Base-by-base conservation (phyloP, 805 yeast genomes). In the Barnettozyma vustinii region DNA sequence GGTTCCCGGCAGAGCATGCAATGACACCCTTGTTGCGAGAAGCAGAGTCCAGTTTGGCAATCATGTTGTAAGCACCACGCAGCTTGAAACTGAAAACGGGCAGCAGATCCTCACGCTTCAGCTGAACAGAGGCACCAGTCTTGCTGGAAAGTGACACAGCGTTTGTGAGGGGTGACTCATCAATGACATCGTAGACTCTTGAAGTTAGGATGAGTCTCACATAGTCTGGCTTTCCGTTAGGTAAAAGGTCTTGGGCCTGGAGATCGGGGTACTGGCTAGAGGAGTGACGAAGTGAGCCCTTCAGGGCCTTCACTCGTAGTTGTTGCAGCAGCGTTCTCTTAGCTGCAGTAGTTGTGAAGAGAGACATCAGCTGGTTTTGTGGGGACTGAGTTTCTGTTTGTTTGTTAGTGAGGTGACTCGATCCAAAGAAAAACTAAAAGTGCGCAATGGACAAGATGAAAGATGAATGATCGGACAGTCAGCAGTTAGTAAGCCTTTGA, bases 1-100 rank as follows among this genome's bases (percentile, higher is more conserved):
- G 99, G 67, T 94, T 94, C 33, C 99, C 99, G 4, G 99, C 99
- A 27, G 97, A 89, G 61, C 98, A 94, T 0, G 98, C 97, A 63
- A 95, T 86, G 48, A 94, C 97, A 58, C 99, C 99, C 74, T 65
- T 88, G 59, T 54, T 83, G 76, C 57, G 83, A 35, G 68, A 62
- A 8, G 63, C 46, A n/a, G 78, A 69, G 46, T 82, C 80, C 44
- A 94, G 69, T 59, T 92, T 87, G 33, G 98, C 95, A 59, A 94
- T 86, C 96, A 89, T 90, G 66, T 94, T 94, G 69, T 91, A 89
- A 16, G 99, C 99, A 51, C 99, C 99, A 65, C 99, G 83, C 52
- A 94, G 75, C 69, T 94, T 94, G 78, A 94, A 94, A 41, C 96
- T 85, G 67, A 94, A 95, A 5, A 94, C 99, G 0, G 99, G 98